Conservation (phyloP, 441 rosid genomes). For the Bocquillonia castaneifolia region DNA sequence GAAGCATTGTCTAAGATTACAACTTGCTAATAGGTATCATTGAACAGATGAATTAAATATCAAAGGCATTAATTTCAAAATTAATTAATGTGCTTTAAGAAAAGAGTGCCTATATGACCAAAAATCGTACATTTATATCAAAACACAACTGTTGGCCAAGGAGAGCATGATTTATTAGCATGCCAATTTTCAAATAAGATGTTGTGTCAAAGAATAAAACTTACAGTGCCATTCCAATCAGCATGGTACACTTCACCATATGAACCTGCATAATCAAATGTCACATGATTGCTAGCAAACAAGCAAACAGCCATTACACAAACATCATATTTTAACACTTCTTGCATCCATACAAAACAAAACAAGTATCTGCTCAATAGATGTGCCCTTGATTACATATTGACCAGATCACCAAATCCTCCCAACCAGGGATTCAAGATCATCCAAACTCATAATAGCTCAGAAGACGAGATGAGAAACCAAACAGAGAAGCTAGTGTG, state of each 20-base stretch:
- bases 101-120: constrained; percentile 6
- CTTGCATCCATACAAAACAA: neutral
- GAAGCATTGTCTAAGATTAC: neutral
- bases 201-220: constrained; percentile 30
- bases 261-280: constrained; percentile 58
- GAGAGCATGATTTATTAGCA: neutral
- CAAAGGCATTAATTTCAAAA: neutral
- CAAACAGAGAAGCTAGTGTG: neutral
- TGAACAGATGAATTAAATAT: neutral
- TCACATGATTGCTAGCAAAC: constrained; percentile 6
- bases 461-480: neutral
- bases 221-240: constrained; percentile 96
- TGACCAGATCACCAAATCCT: neutral
- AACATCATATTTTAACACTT: constrained; percentile 1
- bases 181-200: neutral
- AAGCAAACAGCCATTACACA: constrained; percentile 11
- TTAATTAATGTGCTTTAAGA: neutral
- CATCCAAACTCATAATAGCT: neutral
- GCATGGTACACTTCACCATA: constrained; percentile 93
- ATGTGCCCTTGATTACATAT: neutral
- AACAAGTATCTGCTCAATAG: neutral
- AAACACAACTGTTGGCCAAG: constrained; percentile 5
- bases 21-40: neutral
- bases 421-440: neutral
- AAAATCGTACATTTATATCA: neutral